Percentiles rank a stretch among this genome's conserved stretches.
These are phyloP conservation scores for Penicillium coffeae DNA, from an alignment of 495 filamentous ascomycete genomes.

Conservation along the genomic window DNA sequence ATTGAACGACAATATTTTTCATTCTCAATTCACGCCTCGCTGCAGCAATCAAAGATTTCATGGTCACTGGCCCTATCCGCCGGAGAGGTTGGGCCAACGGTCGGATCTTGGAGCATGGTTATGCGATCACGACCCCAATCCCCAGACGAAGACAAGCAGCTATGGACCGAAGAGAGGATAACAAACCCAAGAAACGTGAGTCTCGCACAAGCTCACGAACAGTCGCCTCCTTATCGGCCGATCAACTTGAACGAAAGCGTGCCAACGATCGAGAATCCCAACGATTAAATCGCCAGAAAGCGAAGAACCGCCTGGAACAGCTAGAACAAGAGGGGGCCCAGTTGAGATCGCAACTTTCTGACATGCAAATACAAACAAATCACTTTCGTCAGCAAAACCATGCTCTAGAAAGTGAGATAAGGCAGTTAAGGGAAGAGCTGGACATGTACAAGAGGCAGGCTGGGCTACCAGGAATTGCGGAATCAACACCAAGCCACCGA, in stretches of 20 bases:
- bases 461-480: constrained; percentile 5
- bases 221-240: constrained; percentile 53
- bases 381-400: constrained; percentile 50
- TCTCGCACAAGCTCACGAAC: constrained; percentile 57
- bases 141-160: constrained; percentile 4
- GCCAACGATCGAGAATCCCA: constrained; percentile 63
- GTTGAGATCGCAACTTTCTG: constrained; percentile 48
- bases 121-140: constrained; percentile 1
- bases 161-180: constrained; percentile 15
- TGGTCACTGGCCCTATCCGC: constrained; percentile 15
- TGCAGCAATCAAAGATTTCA: too few relatives aligned
- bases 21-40: constrained; percentile 12
- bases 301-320: constrained; percentile 55
- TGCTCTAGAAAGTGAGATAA: constrained; percentile 52
- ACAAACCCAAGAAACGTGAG: constrained; percentile 32
- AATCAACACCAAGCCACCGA: constrained; percentile 8
- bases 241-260: constrained; percentile 60
- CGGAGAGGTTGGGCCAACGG: constrained; percentile 8
- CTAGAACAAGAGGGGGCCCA: constrained; percentile 47
- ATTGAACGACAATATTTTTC: neutral
- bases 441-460: constrained; percentile 14
- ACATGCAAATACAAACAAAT: constrained; percentile 46
- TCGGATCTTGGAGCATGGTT: neutral
- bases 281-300: constrained; percentile 57
- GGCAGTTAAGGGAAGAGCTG: constrained; percentile 40